Base-by-base conservation (phyloP, 179 eudicot species). In the Camellia oleifera region DNA sequence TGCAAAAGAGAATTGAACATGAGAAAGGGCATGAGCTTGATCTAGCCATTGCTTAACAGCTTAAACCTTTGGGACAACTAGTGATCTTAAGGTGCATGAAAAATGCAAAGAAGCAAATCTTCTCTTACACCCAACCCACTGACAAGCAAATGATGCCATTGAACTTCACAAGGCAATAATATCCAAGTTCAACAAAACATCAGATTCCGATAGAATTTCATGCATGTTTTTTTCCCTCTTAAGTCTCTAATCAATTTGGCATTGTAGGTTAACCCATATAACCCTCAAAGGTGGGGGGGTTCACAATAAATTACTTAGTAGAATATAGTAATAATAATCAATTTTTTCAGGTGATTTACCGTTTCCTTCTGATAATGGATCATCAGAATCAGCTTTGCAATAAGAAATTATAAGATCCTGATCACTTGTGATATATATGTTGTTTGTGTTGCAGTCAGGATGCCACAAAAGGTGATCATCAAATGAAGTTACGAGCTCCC, bases 381-480 rank as follows among this genome's bases (percentile, higher is more conserved):
- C 98, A 68, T 91, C 94, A 26, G 93, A 81, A 83, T 87, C 88
- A 57, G 98, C 95, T 79, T 92, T 95, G 89, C 99, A 95, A 61
- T 95, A 95, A 18, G 99, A 95, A 70, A 95, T 95, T 75, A 95
- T 94, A 63, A 94, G 95, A 88, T 95, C 98, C 85, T 95, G 99
- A 77, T 94, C 98, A 78, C 99, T 94, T 3, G 99, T 95, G 79
- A 95, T 94, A 60, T 95, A 92, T 62, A 95, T 95, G 90, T 94
- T 94, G 93, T 95, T 94, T 4, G 98, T 95, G 85, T 95, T 94
- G 92, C 99, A 95, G 84, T 95, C 97, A 61, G 99, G 97, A 86
- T 94, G 98, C 99, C 99, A 94, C 83, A 96, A 84, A 23, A 94
- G 94, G 83, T 96, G 99, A 86, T 96, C 99, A 84, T 96, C 99